A percentile compares a stretch with the other conserved stretches of the same genome.
Evolutionary conservation across 495 filamentous ascomycete species (phyloP).

Genomic region (Ramalina intermedia): DNA sequence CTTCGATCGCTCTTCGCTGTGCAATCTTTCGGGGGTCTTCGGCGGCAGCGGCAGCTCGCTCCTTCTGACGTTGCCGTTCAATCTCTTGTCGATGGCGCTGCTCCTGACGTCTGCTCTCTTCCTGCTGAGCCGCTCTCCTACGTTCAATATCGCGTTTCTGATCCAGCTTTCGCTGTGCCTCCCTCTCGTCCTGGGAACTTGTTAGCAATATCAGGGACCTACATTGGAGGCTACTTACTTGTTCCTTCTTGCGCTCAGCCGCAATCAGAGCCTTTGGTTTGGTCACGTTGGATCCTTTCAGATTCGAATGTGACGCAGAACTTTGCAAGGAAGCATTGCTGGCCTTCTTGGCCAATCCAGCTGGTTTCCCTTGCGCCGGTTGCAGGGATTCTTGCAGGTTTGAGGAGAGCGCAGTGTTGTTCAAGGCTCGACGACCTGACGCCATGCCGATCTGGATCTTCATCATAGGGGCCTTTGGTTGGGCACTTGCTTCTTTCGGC

Average conservation of each 20-base stretch:
- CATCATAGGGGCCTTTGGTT: constrained; percentile 60
- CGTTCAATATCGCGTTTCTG: constrained; percentile 65
- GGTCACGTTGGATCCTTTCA: constrained; percentile 49
- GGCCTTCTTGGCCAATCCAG: constrained; percentile 42
- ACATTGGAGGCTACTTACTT: constrained; percentile 20
- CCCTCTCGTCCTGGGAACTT: constrained; percentile 47
- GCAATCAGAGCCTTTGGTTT: constrained; percentile 47
- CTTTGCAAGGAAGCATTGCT: constrained; percentile 55
- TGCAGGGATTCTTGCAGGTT: constrained; percentile 43
- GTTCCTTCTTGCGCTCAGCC: constrained; percentile 63
- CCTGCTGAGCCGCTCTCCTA: constrained; percentile 46
- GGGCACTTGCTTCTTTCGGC: constrained; percentile 47
- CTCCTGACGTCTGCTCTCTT: constrained; percentile 33
- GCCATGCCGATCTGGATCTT: constrained; percentile 64
- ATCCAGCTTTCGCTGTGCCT: constrained; percentile 63
- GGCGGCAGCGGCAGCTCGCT: constrained; percentile 22
- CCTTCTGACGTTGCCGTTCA: constrained; percentile 29
- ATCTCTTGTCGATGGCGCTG: constrained; percentile 28
- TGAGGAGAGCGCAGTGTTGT: constrained; percentile 42
- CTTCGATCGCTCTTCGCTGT: constrained; percentile 53
- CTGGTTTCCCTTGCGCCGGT: constrained; percentile 33
- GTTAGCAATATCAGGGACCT: neutral
- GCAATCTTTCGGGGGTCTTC: constrained; percentile 54
- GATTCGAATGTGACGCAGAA: constrained; percentile 46
- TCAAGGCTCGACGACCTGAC: constrained; percentile 52